Conservation (phyloP, 768 basidiomycete species). For the Leccinum incarnatum region DNA sequence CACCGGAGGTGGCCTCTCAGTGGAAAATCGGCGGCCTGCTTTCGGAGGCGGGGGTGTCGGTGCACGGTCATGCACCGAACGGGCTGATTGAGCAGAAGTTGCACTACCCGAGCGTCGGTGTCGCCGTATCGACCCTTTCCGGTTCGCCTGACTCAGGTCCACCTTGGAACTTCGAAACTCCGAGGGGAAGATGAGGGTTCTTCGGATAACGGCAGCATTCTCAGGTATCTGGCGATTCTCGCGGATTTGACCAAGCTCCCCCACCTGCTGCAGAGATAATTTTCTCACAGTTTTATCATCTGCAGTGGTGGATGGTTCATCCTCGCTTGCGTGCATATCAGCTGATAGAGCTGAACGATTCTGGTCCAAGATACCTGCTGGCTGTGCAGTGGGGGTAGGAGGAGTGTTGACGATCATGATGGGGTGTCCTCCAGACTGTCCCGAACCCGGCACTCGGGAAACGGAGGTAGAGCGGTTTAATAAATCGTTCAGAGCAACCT, state of each 20-base stretch:
- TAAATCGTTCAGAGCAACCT: conserved; percentile 64
- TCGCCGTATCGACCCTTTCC: conserved; percentile 47
- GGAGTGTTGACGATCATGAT: conserved; percentile 8
- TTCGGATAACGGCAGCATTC: conserved; percentile 56
- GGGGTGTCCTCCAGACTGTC: conserved; percentile 31
- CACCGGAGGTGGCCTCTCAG: conserved; percentile 64
- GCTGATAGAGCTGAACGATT: conserved; percentile 17
- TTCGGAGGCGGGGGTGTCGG: conserved; percentile 85
- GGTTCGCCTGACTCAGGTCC: conserved; percentile 53
- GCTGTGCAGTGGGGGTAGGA: conserved; percentile 25
- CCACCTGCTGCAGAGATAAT: conserved; percentile 20
- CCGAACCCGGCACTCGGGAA: conserved; percentile 48
- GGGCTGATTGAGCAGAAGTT: conserved; percentile 56
- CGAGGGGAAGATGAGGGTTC: conserved; percentile 78
- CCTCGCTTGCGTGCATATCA: conserved; percentile 29
- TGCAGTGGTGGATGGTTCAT: conserved; percentile 30
- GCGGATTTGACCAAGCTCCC: conserved; percentile 25
- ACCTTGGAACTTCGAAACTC: conserved; percentile 56
- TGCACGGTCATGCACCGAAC: conserved; percentile 76
- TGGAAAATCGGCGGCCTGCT: conserved; percentile 60
- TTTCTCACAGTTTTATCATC: conserved; percentile 31
- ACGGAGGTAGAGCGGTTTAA: conserved; percentile 69
- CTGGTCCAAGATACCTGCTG: conserved; percentile 10
- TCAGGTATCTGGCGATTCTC: conserved; percentile 36
- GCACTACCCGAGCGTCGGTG: conserved; percentile 65